Percentiles rank a stretch among this genome's conserved stretches.
Conservation (phyloP, 768 basidiomycete species). For the Amanita muscaria region DNA sequence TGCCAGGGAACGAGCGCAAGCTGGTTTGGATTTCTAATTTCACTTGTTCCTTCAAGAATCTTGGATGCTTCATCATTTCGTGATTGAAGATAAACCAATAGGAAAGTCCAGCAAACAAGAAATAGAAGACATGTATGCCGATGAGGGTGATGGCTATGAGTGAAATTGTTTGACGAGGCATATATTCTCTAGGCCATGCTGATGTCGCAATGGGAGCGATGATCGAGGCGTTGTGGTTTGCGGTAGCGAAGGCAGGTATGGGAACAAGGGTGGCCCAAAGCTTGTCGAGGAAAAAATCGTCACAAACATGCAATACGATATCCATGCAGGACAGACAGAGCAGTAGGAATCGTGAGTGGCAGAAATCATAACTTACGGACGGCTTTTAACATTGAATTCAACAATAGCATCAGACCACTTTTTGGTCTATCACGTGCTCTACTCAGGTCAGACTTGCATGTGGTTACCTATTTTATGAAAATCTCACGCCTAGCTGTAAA, state of each 20-base stretch:
- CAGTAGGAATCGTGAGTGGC: too few relatives aligned
- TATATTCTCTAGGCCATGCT: slow-evolving; percentile 79
- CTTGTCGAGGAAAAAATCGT: slow-evolving; percentile 68
- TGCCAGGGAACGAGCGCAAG: slow-evolving; percentile 70
- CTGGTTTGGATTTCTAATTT: slow-evolving; percentile 69
- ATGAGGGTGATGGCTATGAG: slow-evolving; percentile 62
- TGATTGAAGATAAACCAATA: slow-evolving; percentile 88
- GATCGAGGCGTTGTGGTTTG: too few relatives aligned
- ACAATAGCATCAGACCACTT: slow-evolving; percentile 5
- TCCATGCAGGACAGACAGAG: slow-evolving; percentile 78
- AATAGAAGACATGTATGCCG: slow-evolving; percentile 83
- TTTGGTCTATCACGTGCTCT: background rate
- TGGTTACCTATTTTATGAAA: too few relatives aligned
- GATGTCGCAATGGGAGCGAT: too few relatives aligned
- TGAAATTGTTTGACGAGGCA: slow-evolving; percentile 72
- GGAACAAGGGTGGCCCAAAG: slow-evolving; percentile 75
- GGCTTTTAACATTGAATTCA: background rate
- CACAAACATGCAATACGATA: slow-evolving; percentile 61
- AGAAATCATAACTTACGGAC: slow-evolving; percentile 9
- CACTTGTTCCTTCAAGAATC: slow-evolving; percentile 86
- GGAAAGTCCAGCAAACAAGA: slow-evolving; percentile 77
- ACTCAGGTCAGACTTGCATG: slow-evolving; percentile 6
- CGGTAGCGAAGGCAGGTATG: slow-evolving; percentile 39
- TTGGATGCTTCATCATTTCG: slow-evolving; percentile 91
- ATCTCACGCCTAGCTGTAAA: too few relatives aligned